Conservation (phyloP, 2,329 filamentous ascomycete genomes). For the Beauveria sp. region DNA sequence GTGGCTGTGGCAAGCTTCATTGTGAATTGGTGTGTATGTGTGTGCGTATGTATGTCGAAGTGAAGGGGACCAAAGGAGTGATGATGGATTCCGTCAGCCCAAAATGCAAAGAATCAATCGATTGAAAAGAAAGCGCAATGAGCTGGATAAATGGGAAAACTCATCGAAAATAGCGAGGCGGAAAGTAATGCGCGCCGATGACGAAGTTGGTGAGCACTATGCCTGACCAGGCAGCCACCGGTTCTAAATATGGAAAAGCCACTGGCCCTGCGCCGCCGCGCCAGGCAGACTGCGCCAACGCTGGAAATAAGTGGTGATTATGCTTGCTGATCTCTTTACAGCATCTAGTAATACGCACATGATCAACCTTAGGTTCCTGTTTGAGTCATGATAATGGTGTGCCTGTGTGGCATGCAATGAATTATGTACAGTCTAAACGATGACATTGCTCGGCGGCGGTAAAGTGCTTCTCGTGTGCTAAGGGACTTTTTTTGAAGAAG, state of each 20-base stretch:
- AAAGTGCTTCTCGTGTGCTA: not conserved
- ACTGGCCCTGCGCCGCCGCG: not conserved
- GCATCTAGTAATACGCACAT: not conserved
- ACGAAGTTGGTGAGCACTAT: conserved; percentile 10
- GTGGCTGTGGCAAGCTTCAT: conserved; percentile 4
- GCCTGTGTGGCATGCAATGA: not conserved
- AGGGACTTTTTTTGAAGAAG: not conserved
- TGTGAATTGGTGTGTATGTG: not conserved
- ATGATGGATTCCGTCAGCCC: not conserved
- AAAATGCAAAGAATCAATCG: not conserved
- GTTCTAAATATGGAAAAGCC: conserved; percentile 1
- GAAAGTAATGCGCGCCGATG: not conserved
- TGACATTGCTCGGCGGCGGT: not conserved
- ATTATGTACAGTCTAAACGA: not conserved
- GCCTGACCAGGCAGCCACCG: not conserved
- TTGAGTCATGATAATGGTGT: not conserved
- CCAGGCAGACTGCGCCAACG: not conserved
- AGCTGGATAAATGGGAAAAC: not conserved
- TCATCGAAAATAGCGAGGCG: not conserved
- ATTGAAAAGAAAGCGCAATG: not conserved
- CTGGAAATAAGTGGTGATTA: not conserved
- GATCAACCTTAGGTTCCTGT: not conserved
- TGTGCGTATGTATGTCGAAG: no score
- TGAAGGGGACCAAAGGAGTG: not conserved
- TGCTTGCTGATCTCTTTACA: not conserved